Evolutionary conservation across 1,284 basidiomycete species (phyloP).

Genomic region (Fomitopsis schrenkii): DNA sequence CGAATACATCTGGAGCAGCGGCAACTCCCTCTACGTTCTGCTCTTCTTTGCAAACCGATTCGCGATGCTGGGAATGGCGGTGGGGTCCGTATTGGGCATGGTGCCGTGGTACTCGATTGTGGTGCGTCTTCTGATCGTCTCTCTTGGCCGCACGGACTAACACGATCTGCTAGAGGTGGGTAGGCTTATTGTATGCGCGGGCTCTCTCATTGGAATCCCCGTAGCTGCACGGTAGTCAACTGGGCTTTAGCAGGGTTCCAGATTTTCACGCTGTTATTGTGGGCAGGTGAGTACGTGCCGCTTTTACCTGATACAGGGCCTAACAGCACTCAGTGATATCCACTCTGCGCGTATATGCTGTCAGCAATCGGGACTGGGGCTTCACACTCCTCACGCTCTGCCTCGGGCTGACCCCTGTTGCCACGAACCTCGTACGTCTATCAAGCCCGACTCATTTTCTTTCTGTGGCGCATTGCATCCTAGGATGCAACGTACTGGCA

Average conservation of each 20-base stretch:
- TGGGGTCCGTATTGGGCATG: background rate
- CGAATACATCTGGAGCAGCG: background rate
- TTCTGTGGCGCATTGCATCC: no score
- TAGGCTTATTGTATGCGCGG: background rate
- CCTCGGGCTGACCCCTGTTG: background rate
- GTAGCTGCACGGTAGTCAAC: background rate
- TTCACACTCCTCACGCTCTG: background rate
- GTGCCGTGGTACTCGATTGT: background rate
- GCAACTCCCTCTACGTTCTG: background rate
- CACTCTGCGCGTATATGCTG: slow-evolving; percentile 3
- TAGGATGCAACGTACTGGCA: no score
- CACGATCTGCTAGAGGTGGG: background rate
- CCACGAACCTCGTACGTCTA: background rate
- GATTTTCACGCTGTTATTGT: background rate
- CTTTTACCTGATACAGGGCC: background rate
- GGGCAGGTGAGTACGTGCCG: background rate
- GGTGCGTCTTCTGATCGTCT: background rate
- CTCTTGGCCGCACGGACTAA: background rate
- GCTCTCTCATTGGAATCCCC: background rate
- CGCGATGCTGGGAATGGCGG: background rate
- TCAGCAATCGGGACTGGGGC: slow-evolving; percentile 3
- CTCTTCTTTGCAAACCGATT: background rate
- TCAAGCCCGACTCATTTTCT: no score
- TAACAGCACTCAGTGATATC: background rate
- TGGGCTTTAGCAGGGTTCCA: background rate